A percentile compares a stretch with the other conserved stretches of the same genome.
These are phyloP conservation scores for Suillus brevipes DNA, from an alignment of 768 basidiomycete species.

Conservation along the genomic window DNA sequence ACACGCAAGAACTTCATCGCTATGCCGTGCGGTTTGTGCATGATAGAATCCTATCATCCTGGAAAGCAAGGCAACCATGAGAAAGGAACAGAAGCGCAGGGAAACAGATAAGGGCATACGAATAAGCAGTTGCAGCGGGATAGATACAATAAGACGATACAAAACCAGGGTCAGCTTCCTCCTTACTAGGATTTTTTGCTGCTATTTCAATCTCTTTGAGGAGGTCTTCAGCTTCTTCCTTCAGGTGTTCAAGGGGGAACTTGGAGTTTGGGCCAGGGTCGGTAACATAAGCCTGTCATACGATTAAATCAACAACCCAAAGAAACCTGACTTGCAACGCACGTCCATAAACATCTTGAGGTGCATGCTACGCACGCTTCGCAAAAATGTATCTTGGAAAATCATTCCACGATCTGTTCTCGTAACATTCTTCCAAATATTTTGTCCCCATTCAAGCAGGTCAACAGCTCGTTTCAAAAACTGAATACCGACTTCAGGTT, in stretches of 20 bases:
- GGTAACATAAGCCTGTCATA: not conserved
- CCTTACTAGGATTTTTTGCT: not conserved
- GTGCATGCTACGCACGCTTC: slow-evolving; percentile 9
- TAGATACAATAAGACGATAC: slow-evolving; percentile 18
- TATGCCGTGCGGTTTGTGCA: not conserved
- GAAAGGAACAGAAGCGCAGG: not conserved
- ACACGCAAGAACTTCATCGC: not conserved
- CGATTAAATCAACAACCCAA: not conserved
- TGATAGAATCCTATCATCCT: slow-evolving; percentile 11
- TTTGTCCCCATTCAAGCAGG: slow-evolving; percentile 19
- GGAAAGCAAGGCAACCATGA: not conserved
- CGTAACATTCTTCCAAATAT: slow-evolving; percentile 17
- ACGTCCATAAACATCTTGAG: slow-evolving; percentile 5
- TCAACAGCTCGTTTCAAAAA: slow-evolving; percentile 16
- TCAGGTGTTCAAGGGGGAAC: slow-evolving; percentile 15
- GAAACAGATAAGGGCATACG: slow-evolving; percentile 12
- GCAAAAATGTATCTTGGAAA: slow-evolving; percentile 20
- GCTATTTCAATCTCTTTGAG: slow-evolving; percentile 10
- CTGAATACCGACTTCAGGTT: slow-evolving; percentile 5
- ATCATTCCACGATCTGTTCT: slow-evolving; percentile 18
- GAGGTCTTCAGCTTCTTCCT: slow-evolving; percentile 22
- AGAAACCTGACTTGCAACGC: not conserved
- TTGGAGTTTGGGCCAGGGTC: slow-evolving; percentile 9
- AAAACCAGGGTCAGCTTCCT: slow-evolving; percentile 10
- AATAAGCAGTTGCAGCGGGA: slow-evolving; percentile 15